phyloP scores from a whole-genome alignment of 169 alveolate genomes.

The Eimeria sp. region DNA sequence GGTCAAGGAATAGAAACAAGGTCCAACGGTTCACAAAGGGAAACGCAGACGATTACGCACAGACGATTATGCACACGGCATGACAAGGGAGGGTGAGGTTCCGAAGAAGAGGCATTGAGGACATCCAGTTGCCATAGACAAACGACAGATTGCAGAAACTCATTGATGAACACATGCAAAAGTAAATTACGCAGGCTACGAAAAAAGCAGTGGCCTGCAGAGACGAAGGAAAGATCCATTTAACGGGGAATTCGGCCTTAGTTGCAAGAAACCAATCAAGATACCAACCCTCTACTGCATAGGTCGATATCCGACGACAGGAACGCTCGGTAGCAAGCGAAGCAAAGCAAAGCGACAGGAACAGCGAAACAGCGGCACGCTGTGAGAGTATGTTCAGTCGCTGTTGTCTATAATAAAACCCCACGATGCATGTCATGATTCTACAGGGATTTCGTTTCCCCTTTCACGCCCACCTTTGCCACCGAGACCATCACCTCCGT shows the following conservation, averaged over 20 bases:
- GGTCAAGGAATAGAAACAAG: neutral
- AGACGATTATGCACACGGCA: neutral
- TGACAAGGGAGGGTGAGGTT: neutral
- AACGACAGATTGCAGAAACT: neutral
- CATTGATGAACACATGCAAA: neutral
- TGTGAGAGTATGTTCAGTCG: neutral
- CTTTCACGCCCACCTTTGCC: slow-evolving; percentile 88
- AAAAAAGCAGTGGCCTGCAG: neutral
- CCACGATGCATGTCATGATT: neutral
- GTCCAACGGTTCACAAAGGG: neutral
- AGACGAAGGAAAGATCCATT: neutral
- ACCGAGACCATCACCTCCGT: slow-evolving; percentile 98
- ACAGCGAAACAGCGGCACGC: neutral
- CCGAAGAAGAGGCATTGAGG: neutral
- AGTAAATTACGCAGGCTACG: neutral
- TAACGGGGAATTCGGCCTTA: neutral
- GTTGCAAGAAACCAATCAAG: neutral
- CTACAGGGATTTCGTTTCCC: neutral
- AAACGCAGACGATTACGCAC: neutral
- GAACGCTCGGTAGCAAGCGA: neutral
- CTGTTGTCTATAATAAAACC: neutral
- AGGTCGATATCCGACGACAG: neutral
- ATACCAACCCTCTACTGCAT: neutral
- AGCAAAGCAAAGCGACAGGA: neutral
- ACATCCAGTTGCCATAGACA: neutral